Percentiles rank a stretch among this genome's conserved stretches.
These are phyloP conservation scores for Escallonia rubra DNA, from an alignment of 129 eudicot genomes.

Conservation along the genomic window DNA sequence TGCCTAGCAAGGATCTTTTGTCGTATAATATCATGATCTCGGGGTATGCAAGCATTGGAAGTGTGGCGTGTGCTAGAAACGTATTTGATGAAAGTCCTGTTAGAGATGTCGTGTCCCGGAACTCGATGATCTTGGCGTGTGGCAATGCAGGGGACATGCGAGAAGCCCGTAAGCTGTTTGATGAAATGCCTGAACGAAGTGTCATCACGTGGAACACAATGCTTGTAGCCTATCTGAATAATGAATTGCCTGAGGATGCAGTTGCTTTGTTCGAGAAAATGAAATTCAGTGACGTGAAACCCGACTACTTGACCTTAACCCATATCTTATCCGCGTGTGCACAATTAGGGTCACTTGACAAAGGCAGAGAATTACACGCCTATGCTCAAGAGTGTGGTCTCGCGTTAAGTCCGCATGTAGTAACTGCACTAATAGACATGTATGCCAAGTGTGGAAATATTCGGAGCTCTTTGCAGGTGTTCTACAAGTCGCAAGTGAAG, in stretches of 20 bases:
- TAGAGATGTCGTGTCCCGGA: constrained; percentile 28
- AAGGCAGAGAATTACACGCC: constrained; percentile 28
- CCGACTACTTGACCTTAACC: constrained; percentile 32
- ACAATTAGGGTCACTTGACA: constrained; percentile 28
- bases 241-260: constrained; percentile 18
- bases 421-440: constrained; percentile 39
- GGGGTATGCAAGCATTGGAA: constrained; percentile 34
- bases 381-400: constrained; percentile 23
- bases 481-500: constrained; percentile 31
- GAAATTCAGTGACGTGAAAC: constrained; percentile 19
- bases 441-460: constrained; percentile 56
- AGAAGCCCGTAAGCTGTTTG: constrained; percentile 32
- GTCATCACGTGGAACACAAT: constrained; percentile 48
- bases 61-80: constrained; percentile 17
- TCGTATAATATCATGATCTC: constrained; percentile 35
- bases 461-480: constrained; percentile 33
- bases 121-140: constrained; percentile 42
- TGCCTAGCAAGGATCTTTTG: constrained; percentile 33
- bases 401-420: constrained; percentile 23
- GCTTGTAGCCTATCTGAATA: constrained; percentile 30
- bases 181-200: constrained; percentile 36
- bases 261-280: constrained; percentile 33
- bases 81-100: constrained; percentile 31
- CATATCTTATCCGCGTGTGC: constrained; percentile 40
- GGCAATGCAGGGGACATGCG: constrained; percentile 33